Evolutionary conservation across 768 basidiomycete genomes (phyloP), one percentile per base, ranked within the genome.

Genomic region (Paxillus involutus): DNA sequence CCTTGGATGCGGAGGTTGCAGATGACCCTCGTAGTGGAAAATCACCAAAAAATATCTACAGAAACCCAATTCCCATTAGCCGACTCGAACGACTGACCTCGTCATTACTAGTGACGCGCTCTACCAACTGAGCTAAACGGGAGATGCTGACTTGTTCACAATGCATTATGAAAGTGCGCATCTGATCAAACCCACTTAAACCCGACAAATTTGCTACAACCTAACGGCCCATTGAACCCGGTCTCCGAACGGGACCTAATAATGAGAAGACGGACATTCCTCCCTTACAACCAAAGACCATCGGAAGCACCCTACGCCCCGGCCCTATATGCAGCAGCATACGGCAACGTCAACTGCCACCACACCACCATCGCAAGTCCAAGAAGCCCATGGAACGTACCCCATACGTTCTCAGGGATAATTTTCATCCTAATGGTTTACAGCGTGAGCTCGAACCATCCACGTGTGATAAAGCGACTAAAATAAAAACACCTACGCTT

Each of bases 361-460:
- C 91, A 93, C 3, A 80, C 66, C 8, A 88, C 80, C 78, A 92
- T 86, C 49, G 78, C 80, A 6, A 92, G 68, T 11, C 89, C 86
- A 33, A 92, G 53, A 44, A 88, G 16, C 16, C 91, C 91, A 59
- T 93, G 91, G 17, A 82, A 62, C 6, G 77, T 80, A 0, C 88
- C 89, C 89, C 90, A 91, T 1, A 83, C 70, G 26, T 74, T 65
- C 67, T 93, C 91, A 0, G 91, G 91, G 0, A 88, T 90, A 24
- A 88, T 59, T 32, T 80, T 80, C 40, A 77, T 75, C 44, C 87
- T 86, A 56, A 17, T 9, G n/a, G 2, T 6, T 29, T 3, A 19
- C 24, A 30, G 3, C 14, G 10, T 54, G 49, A 36, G 44, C 12
- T 19, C n/a, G n/a, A 35, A 44, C 11, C 32, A 32, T 21, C 21